phyloP scores from a whole-genome alignment of 176 grass and related monocot genomes.

The Olyra latifolia region DNA sequence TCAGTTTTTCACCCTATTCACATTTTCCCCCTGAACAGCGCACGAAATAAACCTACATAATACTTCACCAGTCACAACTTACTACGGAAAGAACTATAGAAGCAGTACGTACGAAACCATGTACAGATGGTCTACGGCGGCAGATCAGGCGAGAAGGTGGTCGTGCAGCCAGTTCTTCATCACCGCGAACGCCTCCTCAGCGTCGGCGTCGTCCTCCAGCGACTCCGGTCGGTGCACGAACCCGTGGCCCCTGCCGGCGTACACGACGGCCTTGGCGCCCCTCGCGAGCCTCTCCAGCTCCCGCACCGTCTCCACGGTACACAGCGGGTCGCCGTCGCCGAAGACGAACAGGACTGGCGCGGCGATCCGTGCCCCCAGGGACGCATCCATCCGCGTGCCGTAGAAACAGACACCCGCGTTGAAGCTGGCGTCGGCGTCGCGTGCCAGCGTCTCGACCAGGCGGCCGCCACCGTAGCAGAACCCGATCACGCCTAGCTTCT shows the following conservation, averaged over 20 bases:
- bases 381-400: slow-evolving; percentile 61
- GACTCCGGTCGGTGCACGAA: slow-evolving; percentile 83
- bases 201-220: slow-evolving; percentile 76
- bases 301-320: slow-evolving; percentile 54
- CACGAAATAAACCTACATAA: background rate
- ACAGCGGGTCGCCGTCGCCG: slow-evolving; percentile 73
- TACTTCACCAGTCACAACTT: background rate
- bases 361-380: slow-evolving; percentile 36
- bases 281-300: slow-evolving; percentile 58
- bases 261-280: slow-evolving; percentile 50
- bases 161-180: slow-evolving; percentile 73
- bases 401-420: slow-evolving; percentile 84
- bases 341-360: slow-evolving; percentile 69
- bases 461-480: slow-evolving; percentile 77
- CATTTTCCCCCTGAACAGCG: no score
- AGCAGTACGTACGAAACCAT: background rate
- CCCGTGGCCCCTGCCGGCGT: slow-evolving; percentile 64
- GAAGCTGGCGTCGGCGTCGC: slow-evolving; percentile 51
- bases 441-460: slow-evolving; percentile 65
- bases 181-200: slow-evolving; percentile 72
- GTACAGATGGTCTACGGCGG: background rate
- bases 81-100: background rate
- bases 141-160: slow-evolving; percentile 46
- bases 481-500: slow-evolving; percentile 79
- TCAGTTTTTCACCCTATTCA: no score